Evolutionary conservation across 805 yeast genomes (phyloP), one percentile per base, ranked within the genome.

Genomic region (Brettanomyces naardenensis): DNA sequence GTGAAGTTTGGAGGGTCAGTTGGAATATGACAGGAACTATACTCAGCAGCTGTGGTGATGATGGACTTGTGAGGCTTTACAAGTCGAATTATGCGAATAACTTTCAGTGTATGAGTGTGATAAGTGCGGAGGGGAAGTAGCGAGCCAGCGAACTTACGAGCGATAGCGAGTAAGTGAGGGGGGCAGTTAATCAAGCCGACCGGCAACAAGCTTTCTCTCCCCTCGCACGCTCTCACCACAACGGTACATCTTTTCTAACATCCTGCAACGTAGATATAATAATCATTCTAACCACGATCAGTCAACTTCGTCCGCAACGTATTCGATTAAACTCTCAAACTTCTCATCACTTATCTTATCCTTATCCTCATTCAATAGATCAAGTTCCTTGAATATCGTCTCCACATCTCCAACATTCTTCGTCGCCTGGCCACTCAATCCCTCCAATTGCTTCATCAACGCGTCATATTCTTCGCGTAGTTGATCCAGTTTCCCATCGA

Each of bases 1-100:
- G 61, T 7, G 63, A 92, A 59, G 96, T 92, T 1, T 92, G 99
- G 98, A 73, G 89, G 28, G 97, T 92, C 2, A 73, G 84, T 20
- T 92, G 98, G 97, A 92, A 92, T 56, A 59, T 80, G 32, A 86
- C 97, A 0, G 97, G 97, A 4, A 86, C 97, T 0, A 79, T 92
- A 4, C 63, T 92, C 44, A 83, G 95, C 47, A 80, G 92, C 33
- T 87, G 97, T 5, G 97, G 98, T 15, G 97, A 89, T 54, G 97
- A 92, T 55, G 97, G 97, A 3, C 78, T 80, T 45, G 80, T 90
- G 5, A 67, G 96, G 49, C 68, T 92, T 46, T 92, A 97, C 95
- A 92, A 90, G 60, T 73, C 95, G 19, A 77, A 85, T 26, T 86
- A 83, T 55, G 73, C 81, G 41, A 84, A 83, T 50, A 85, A 84